Conservation (phyloP, 2,329 filamentous ascomycete species). For the Ophiostoma sp. region DNA sequence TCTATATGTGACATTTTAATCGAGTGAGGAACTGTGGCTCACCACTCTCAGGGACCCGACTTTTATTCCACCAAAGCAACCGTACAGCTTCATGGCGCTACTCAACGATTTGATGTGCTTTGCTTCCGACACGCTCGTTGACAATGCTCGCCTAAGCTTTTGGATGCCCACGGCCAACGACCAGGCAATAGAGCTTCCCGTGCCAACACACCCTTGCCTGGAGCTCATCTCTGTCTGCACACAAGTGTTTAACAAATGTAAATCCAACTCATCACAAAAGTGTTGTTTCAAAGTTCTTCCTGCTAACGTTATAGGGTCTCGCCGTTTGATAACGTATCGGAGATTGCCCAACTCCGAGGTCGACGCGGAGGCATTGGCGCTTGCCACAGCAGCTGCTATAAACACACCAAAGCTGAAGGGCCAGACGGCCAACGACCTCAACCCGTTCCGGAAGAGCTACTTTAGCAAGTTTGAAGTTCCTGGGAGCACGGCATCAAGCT, state of each 20-base stretch:
- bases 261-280: background rate
- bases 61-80: slow-evolving; percentile 84
- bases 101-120: slow-evolving; percentile 87
- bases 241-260: slow-evolving; percentile 88
- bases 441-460: slow-evolving; percentile 61
- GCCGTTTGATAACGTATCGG: slow-evolving; percentile 82
- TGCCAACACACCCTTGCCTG: slow-evolving; percentile 75
- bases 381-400: slow-evolving; percentile 34
- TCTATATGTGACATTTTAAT: background rate
- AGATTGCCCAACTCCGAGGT: slow-evolving; percentile 64
- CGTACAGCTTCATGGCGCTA: slow-evolving; percentile 90
- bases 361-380: slow-evolving; percentile 43
- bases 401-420: slow-evolving; percentile 41
- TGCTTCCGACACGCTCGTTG: slow-evolving; percentile 72
- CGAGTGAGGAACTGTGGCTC: background rate
- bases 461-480: slow-evolving; percentile 54
- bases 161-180: slow-evolving; percentile 96
- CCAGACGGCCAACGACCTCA: slow-evolving; percentile 58
- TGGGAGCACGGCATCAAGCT: background rate
- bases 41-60: slow-evolving; percentile 42
- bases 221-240: slow-evolving; percentile 74
- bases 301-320: slow-evolving; percentile 63
- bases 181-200: slow-evolving; percentile 70
- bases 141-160: slow-evolving; percentile 78
- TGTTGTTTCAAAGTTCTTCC: background rate